Base-by-base conservation (phyloP, 306 rosid species). In the Quercus bicolor region DNA sequence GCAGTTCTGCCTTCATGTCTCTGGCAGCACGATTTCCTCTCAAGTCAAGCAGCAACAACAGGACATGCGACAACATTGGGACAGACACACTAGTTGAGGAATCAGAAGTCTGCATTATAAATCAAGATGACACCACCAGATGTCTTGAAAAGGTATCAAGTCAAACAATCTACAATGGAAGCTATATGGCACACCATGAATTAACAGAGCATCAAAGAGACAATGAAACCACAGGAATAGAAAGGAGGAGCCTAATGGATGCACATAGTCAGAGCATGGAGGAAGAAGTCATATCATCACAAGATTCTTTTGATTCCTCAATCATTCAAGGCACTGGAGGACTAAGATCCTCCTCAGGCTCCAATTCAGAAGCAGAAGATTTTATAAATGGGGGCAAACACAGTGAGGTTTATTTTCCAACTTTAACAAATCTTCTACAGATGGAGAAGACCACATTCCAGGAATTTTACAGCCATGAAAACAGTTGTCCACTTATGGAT, bases 1-100 rank as follows among this genome's bases (percentile, higher is more conserved):
- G 90, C 90, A 95, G 99, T 91, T 95, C 99, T 68, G 99, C 99
- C 75, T 95, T 91, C 87, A 91, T 95, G 97, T 93, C 93, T 75
- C 78, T 95, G 48, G 96, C 97, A 56, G 92, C 98, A 77, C 84
- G 87, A 72, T 93, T 92, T 88, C 98, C 97, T 64, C 87, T 77
- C 0, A 77, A 57, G 77, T 80, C 87, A 68, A 80, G 65, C 59
- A 84, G 86, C 75, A 74, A 78, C 83, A 68, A 75, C 65, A 76
- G 77, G 79, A 55, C 89, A 57, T 68, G 80, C 45, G 82, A 75
- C 62, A 79, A 84, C 70, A 77, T 69, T 34, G 80, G 75, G 85
- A 77, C 72, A 48, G 70, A 83, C 56, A 74, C 78, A 64, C 75
- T 72, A 77, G 78, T 81, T 5, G 62, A 83, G 56, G 90, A 90